phyloP scores from a whole-genome alignment of 2,329 filamentous ascomycete genomes.

The Claviceps pazoutovae region DNA sequence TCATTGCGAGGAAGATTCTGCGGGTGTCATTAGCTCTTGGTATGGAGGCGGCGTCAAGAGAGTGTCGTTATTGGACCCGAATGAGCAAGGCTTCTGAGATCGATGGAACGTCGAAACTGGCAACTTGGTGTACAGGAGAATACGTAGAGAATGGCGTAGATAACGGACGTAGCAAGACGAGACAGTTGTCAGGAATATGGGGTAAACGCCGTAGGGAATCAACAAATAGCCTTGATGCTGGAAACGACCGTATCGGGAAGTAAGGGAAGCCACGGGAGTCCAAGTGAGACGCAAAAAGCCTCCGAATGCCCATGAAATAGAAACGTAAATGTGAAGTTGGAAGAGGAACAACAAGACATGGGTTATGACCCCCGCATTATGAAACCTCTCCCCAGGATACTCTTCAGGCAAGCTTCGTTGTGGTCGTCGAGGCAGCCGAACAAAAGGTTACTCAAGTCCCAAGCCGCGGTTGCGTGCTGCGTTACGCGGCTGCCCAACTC shows the following conservation, averaged over 20 bases:
- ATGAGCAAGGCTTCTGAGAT: neutral
- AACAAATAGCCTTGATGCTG: neutral
- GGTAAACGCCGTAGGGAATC: neutral
- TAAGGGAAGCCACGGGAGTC: neutral
- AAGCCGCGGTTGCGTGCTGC: neutral
- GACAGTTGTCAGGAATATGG: neutral
- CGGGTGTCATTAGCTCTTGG: constrained; percentile 26
- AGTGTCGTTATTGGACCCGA: neutral
- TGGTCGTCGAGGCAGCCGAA: neutral
- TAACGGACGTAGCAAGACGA: neutral
- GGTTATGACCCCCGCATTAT: neutral
- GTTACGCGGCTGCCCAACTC: neutral
- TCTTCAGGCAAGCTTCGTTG: constrained; percentile 1
- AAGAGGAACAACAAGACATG: neutral
- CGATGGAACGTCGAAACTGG: neutral
- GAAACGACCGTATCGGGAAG: neutral
- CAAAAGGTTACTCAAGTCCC: neutral
- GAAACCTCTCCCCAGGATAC: neutral
- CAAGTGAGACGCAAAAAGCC: neutral
- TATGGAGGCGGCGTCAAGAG: neutral
- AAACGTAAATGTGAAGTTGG: neutral
- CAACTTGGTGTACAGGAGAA: neutral
- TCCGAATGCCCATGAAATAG: constrained; percentile 2
- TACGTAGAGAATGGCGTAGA: neutral
- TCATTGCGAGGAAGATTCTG: constrained; percentile 43